Percentiles rank a stretch among this genome's conserved stretches.
Evolutionary conservation across 768 basidiomycete genomes (phyloP).

Genomic region (Inosperma sp.): DNA sequence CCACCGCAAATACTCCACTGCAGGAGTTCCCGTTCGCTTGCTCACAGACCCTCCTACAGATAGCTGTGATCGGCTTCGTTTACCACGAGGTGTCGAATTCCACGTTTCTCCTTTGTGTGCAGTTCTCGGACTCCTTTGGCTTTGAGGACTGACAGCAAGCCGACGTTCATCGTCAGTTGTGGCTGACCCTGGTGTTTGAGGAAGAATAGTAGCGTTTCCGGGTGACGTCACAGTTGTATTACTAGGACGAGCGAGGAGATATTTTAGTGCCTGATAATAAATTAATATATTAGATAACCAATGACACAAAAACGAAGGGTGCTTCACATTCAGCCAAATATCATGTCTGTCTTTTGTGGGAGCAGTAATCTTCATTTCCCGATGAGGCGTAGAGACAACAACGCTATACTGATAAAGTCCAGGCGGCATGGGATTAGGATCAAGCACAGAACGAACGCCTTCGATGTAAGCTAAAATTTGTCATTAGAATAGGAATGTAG

Average conservation of each 20-base stretch:
- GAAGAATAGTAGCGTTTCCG: slow-evolving; percentile 33
- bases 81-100: slow-evolving; percentile 73
- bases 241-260: slow-evolving; percentile 75
- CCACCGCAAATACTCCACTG: slow-evolving; percentile 86
- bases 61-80: slow-evolving; percentile 73
- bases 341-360: slow-evolving; percentile 94
- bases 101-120: slow-evolving; percentile 56
- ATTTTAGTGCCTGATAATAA: slow-evolving; percentile 72
- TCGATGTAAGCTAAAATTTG: slow-evolving; percentile 77
- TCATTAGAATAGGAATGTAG: slow-evolving; percentile 11
- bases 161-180: slow-evolving; percentile 53
- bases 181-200: slow-evolving; percentile 49
- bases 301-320: slow-evolving; percentile 6
- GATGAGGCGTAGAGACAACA: slow-evolving; percentile 84
- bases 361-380: slow-evolving; percentile 99
- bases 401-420: slow-evolving; percentile 92
- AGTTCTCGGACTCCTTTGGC: slow-evolving; percentile 67
- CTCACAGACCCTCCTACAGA: slow-evolving; percentile 70
- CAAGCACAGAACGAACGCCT: slow-evolving; percentile 84
- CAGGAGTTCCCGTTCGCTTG: slow-evolving; percentile 88
- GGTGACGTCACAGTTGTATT: slow-evolving; percentile 36
- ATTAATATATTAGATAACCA: slow-evolving; percentile 10
- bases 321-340: slow-evolving; percentile 86
- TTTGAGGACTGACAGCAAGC: slow-evolving; percentile 50
- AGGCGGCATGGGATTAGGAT: slow-evolving; percentile 94